Evolutionary conservation across 2,329 filamentous ascomycete species (phyloP).

Genomic region (Penicillium italicum): DNA sequence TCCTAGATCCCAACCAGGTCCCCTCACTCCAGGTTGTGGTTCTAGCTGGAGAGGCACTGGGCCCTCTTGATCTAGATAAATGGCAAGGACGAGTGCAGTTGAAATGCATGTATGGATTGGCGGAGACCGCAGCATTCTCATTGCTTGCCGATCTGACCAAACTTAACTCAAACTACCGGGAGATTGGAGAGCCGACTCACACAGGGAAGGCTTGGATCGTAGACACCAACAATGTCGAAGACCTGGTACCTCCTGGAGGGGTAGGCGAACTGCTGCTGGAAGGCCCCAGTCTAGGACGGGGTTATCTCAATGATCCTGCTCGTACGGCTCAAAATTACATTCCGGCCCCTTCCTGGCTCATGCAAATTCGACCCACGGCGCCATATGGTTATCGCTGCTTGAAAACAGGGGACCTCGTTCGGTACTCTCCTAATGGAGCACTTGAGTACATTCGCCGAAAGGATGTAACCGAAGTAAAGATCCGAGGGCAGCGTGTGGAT

Average conservation of each 20-base stretch:
- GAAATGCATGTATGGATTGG: background rate
- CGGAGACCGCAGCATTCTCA: background rate
- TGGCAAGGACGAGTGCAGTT: background rate
- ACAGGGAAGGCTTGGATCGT: background rate
- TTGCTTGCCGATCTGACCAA: background rate
- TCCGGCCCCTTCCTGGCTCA: background rate
- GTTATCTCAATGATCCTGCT: background rate
- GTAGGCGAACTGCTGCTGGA: background rate
- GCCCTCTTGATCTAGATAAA: background rate
- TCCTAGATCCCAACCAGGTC: background rate
- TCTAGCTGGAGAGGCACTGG: background rate
- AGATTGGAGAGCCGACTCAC: background rate
- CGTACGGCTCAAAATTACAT: background rate
- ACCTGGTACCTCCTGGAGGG: background rate
- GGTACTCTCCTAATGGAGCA: constrained; percentile 27
- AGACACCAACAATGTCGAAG: background rate
- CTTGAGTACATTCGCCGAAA: constrained; percentile 32
- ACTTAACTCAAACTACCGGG: background rate
- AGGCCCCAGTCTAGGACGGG: background rate
- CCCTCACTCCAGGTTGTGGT: background rate
- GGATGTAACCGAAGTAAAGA: constrained; percentile 32
- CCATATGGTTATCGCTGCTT: background rate
- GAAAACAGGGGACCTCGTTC: background rate
- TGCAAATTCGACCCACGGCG: background rate
- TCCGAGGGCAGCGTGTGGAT: constrained; percentile 36